phyloP scores from a whole-genome alignment of 2,329 filamentous ascomycete genomes.

The Dendryphion nanum region DNA sequence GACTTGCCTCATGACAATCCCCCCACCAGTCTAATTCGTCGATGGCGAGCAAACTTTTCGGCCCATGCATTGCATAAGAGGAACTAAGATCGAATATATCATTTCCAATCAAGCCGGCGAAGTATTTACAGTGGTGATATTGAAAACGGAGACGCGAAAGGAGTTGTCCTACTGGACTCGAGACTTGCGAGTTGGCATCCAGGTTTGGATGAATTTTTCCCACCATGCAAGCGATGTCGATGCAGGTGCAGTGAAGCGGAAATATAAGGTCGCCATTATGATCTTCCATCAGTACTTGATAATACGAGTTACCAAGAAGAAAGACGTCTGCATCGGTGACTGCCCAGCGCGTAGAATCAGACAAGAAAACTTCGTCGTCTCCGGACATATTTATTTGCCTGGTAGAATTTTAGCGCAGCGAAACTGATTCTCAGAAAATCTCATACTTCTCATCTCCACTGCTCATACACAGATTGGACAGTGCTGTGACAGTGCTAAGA shows the following conservation, averaged over 20 bases:
- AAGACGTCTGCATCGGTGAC: conserved; percentile 14
- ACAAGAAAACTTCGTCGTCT: not conserved
- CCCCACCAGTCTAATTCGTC: conserved; percentile 24
- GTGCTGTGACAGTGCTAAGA: conserved; percentile 12
- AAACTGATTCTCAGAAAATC: conserved; percentile 7
- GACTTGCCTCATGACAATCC: conserved; percentile 19
- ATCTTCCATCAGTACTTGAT: conserved; percentile 8
- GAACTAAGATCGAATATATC: conserved; percentile 19
- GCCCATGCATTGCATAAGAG: conserved; percentile 10
- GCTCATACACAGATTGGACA: conserved; percentile 10
- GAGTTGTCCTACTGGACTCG: not conserved
- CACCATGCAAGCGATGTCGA: conserved; percentile 18
- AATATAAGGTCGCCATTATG: conserved; percentile 15
- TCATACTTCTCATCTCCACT: conserved; percentile 8
- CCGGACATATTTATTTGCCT: not conserved
- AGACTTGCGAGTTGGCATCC: not conserved
- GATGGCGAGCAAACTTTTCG: conserved; percentile 18
- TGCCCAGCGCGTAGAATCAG: conserved; percentile 8
- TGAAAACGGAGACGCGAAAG: not conserved
- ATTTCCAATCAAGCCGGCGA: conserved; percentile 2
- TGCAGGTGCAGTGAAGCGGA: conserved; percentile 23
- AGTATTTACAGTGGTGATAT: conserved; percentile 1
- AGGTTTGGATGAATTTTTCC: conserved; percentile 5
- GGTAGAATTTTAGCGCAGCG: not conserved
- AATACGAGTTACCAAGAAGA: conserved; percentile 9